phyloP scores from a whole-genome alignment of 2,329 filamentous ascomycete species.

The Hypomyces rosellus region DNA sequence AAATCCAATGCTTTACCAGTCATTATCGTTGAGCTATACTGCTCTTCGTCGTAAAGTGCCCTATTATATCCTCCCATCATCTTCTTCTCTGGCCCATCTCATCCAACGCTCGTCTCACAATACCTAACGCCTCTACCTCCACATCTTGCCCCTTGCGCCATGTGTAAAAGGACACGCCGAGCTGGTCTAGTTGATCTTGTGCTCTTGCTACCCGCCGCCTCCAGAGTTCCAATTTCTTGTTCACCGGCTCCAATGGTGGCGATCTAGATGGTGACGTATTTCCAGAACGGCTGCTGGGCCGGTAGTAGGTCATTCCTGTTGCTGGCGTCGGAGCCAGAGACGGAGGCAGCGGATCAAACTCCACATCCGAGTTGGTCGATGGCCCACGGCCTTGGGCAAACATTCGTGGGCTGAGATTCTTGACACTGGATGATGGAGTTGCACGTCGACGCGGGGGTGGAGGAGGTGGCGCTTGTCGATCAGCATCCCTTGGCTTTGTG shows the following conservation, averaged over 20 bases:
- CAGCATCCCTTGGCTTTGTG: slow-evolving; percentile 3
- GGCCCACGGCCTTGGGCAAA: slow-evolving; percentile 24
- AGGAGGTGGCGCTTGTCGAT: slow-evolving; percentile 30
- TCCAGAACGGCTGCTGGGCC: slow-evolving; percentile 25
- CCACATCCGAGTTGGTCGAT: slow-evolving; percentile 33
- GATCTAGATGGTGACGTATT: slow-evolving; percentile 29
- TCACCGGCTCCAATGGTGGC: slow-evolving; percentile 35
- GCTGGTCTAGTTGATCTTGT: slow-evolving; percentile 53
- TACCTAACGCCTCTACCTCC: slow-evolving; percentile 55
- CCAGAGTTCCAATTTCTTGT: slow-evolving; percentile 71
- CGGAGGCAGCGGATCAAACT: slow-evolving; percentile 35
- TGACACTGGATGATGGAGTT: slow-evolving; percentile 29
- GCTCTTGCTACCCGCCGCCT: slow-evolving; percentile 59
- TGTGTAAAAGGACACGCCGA: slow-evolving; percentile 62
- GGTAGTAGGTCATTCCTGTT: slow-evolving; percentile 17
- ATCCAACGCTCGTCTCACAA: slow-evolving; percentile 52
- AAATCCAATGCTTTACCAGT: too few species aligned
- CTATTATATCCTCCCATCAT: too few species aligned
- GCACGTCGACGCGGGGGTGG: slow-evolving; percentile 42
- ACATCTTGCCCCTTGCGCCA: slow-evolving; percentile 72
- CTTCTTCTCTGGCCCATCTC: slow-evolving; percentile 29
- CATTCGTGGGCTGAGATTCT: slow-evolving; percentile 26
- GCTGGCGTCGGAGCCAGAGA: slow-evolving; percentile 19
- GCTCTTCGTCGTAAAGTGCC: too few species aligned
- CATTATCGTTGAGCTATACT: too few species aligned